Conservation (phyloP, 495 filamentous ascomycete genomes). For the Lophiotrema nucula region DNA sequence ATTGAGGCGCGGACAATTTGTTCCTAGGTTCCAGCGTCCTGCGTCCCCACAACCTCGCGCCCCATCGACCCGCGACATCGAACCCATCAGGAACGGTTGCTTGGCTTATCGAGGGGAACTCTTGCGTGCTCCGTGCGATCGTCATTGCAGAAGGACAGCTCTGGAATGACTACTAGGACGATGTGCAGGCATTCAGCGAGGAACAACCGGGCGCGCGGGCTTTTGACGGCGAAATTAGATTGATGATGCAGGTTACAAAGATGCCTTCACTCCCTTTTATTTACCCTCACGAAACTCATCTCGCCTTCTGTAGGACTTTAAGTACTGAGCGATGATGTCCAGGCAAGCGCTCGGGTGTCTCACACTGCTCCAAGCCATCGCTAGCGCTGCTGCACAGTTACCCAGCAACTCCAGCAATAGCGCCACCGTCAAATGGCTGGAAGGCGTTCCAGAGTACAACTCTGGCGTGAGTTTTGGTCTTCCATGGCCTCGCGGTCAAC, state of each 20-base stretch:
- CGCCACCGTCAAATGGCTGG: conserved; percentile 11
- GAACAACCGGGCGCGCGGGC: too few relatives aligned
- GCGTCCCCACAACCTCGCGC: not conserved
- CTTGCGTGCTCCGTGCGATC: not conserved
- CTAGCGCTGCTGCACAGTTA: not conserved
- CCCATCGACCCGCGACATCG: not conserved
- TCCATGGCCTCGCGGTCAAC: conserved; percentile 8
- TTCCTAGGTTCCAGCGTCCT: too few relatives aligned
- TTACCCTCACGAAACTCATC: not conserved
- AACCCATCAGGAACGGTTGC: not conserved
- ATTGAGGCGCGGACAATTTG: too few relatives aligned
- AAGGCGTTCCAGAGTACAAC: not conserved
- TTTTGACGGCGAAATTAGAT: too few relatives aligned
- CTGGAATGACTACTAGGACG: not conserved
- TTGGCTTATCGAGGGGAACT: not conserved
- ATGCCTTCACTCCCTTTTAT: not conserved
- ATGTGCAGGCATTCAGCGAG: not conserved
- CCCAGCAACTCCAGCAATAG: not conserved
- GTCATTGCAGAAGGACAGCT: not conserved
- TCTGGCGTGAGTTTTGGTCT: conserved; percentile 10
- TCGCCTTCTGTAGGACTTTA: too few relatives aligned
- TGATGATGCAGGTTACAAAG: not conserved
- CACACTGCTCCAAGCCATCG: not conserved
- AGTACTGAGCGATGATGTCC: not conserved
- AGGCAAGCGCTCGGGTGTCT: not conserved